phyloP scores from a whole-genome alignment of 2,329 filamentous ascomycete genomes.

The Claviceps capensis region DNA sequence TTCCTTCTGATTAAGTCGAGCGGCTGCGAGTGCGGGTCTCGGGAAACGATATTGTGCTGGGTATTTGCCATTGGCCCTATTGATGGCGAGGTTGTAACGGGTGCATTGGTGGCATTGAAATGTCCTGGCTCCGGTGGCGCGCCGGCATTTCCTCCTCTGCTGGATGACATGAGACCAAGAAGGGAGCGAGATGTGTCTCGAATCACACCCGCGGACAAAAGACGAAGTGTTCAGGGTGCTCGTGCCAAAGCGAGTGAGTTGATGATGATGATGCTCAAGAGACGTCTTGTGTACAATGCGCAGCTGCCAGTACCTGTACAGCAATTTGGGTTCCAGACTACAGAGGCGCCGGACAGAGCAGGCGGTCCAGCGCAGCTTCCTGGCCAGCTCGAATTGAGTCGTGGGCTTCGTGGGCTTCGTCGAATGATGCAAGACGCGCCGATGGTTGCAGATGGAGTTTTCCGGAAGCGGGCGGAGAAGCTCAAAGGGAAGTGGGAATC shows the following conservation, averaged over 20 bases:
- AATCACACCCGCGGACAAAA: constrained; percentile 41
- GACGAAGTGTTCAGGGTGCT: constrained; percentile 31
- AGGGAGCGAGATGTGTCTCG: constrained; percentile 26
- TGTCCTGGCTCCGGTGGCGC: constrained; percentile 36
- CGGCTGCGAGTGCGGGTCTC: constrained; percentile 25
- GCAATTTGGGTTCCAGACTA: constrained; percentile 32
- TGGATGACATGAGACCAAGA: constrained; percentile 32
- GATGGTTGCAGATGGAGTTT: constrained; percentile 31
- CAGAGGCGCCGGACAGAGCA: constrained; percentile 43
- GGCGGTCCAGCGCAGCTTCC: constrained; percentile 43
- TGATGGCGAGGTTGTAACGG: constrained; percentile 38
- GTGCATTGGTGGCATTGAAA: constrained; percentile 37
- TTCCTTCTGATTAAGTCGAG: constrained; percentile 33
- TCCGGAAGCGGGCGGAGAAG: constrained; percentile 10
- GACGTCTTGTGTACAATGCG: constrained; percentile 43
- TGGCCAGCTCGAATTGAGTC: constrained; percentile 46
- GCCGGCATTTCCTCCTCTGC: constrained; percentile 23
- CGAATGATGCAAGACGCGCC: constrained; percentile 23
- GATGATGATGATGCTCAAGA: constrained; percentile 59
- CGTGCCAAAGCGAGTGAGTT: constrained; percentile 54
- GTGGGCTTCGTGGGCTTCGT: constrained; percentile 46
- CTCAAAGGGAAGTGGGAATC: background rate
- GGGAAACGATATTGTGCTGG: constrained; percentile 32
- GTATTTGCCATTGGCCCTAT: constrained; percentile 23
- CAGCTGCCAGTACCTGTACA: constrained; percentile 27